A percentile compares a stretch with the other conserved stretches of the same genome.
Conservation (phyloP, 164 flowering plant genomes). For the Aristolochia fimbriata region DNA sequence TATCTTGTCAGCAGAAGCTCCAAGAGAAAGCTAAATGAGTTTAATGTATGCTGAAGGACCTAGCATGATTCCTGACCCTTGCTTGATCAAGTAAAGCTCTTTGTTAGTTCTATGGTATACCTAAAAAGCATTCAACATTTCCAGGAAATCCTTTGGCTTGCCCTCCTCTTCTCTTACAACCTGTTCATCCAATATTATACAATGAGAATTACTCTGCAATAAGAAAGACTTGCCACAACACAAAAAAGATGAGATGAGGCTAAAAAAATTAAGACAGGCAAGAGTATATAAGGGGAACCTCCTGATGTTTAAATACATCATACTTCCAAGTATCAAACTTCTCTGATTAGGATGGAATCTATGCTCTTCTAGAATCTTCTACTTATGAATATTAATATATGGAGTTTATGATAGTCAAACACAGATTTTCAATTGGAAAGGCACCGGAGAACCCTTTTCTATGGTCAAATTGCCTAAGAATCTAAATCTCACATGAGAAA, state of each 20-base stretch:
- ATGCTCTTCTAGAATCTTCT: too few species aligned
- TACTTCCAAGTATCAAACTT: background rate
- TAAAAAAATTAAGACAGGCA: background rate
- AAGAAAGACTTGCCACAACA: background rate
- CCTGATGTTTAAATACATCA: background rate
- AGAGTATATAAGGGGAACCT: background rate
- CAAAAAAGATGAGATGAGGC: background rate
- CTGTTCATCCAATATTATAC: constrained; percentile 7
- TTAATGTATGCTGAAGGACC: constrained; percentile 1
- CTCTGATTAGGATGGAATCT: too few species aligned
- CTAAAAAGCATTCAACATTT: constrained; percentile 15
- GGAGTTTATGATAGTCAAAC: too few species aligned
- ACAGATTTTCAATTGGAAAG: too few species aligned
- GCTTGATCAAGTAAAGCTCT: constrained; percentile 5
- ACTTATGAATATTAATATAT: too few species aligned
- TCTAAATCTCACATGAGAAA: too few species aligned
- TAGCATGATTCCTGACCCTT: background rate
- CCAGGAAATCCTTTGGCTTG: constrained; percentile 19
- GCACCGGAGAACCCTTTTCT: too few species aligned
- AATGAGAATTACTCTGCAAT: background rate
- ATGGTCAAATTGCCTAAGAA: too few species aligned
- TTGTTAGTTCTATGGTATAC: constrained; percentile 1
- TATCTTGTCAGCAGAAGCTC: constrained; percentile 12
- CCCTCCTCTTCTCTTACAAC: constrained; percentile 20
- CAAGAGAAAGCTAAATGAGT: constrained; percentile 5